A percentile compares a stretch with the other conserved stretches of the same genome.
Evolutionary conservation across 129 eudicot species (phyloP).

Genomic region (Pittosporum tobira): DNA sequence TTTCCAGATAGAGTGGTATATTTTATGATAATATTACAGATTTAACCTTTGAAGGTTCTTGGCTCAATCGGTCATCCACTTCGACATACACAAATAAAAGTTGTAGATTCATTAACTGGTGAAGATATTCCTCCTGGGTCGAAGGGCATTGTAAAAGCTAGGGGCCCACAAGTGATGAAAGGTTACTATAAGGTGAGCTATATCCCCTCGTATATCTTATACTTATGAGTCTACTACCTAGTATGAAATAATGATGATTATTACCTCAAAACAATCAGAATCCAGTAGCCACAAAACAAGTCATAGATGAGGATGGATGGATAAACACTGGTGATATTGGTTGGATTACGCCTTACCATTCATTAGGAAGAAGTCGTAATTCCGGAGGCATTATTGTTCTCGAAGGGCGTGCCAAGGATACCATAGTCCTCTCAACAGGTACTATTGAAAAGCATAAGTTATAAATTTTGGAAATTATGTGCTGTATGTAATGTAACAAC

Average conservation of each 20-base stretch:
- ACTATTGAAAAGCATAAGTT: background rate
- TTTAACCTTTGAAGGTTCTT: conserved; percentile 70
- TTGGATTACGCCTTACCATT: conserved; percentile 70
- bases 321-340: conserved; percentile 94
- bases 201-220: background rate
- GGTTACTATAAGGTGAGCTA: conserved; percentile 81
- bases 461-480: background rate
- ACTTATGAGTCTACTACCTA: too few relatives aligned
- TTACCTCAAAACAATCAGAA: conserved; percentile 37
- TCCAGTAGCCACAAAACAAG: conserved; percentile 54
- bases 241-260: background rate
- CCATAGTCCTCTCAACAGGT: conserved; percentile 97
- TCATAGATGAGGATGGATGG: conserved; percentile 92
- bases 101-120: conserved; percentile 70
- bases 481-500: background rate
- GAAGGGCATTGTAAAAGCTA: conserved; percentile 72
- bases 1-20: conserved; percentile 14
- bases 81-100: conserved; percentile 58
- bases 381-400: conserved; percentile 78
- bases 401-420: conserved; percentile 98
- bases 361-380: conserved; percentile 72
- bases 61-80: conserved; percentile 76
- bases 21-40: conserved; percentile 22
- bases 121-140: conserved; percentile 67
- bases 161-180: conserved; percentile 91